Conservation (phyloP, 345 rosid species). For the Moricandia arvensis region DNA sequence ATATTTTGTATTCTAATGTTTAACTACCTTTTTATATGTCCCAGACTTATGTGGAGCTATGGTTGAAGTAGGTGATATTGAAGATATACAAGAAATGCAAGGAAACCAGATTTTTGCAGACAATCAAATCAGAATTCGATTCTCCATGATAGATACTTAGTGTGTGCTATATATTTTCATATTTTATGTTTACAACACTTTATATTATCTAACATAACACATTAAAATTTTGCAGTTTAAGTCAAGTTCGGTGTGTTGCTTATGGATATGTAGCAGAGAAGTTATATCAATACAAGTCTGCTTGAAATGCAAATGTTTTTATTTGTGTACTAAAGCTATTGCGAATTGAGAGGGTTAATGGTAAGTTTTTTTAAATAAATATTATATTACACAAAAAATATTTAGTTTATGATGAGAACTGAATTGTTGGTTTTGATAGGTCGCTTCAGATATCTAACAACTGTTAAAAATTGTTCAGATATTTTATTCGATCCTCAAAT, state of each 20-base stretch:
- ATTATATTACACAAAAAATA: too few relatives aligned
- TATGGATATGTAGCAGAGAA: too few relatives aligned
- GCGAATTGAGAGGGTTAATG: too few relatives aligned
- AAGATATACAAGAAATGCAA: neutral
- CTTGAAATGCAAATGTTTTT: too few relatives aligned
- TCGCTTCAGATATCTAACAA: neutral
- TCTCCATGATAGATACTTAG: neutral
- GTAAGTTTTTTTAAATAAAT: too few relatives aligned
- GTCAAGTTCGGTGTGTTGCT: too few relatives aligned
- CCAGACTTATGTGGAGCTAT: neutral
- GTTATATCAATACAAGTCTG: too few relatives aligned
- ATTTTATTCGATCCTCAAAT: neutral
- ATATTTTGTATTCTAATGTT: neutral
- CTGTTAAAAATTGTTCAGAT: neutral
- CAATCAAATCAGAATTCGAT: neutral
- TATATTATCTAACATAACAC: neutral
- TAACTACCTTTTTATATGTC: neutral
- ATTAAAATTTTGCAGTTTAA: neutral
- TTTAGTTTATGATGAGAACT: neutral
- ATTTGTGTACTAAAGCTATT: too few relatives aligned
- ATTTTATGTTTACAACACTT: neutral
- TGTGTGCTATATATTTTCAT: neutral
- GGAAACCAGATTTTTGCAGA: neutral
- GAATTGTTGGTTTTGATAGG: neutral
- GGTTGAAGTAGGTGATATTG: neutral